phyloP scores from a whole-genome alignment of 1,139 yeast species.

The Hemisphaericaspora subhashii region DNA sequence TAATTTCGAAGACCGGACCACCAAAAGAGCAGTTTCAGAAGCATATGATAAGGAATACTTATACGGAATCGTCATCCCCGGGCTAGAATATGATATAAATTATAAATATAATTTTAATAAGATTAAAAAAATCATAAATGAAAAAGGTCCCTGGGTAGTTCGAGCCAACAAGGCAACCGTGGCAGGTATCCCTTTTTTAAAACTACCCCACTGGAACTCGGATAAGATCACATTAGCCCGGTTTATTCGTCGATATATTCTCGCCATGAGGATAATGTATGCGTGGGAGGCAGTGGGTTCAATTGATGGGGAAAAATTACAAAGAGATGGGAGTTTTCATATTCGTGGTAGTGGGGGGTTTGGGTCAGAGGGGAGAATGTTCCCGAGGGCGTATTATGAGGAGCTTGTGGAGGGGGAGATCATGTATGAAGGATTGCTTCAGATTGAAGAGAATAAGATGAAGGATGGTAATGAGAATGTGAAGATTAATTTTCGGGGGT shows the following conservation, averaged over 20 bases:
- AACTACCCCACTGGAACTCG: slow-evolving; percentile 25
- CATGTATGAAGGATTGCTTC: slow-evolving; percentile 35
- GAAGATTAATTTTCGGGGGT: slow-evolving; percentile 5
- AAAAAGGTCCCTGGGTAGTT: slow-evolving; percentile 41
- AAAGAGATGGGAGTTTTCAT: slow-evolving; percentile 28
- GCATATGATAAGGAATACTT: slow-evolving; percentile 37
- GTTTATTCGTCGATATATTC: slow-evolving; percentile 33
- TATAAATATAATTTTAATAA: slow-evolving; percentile 24
- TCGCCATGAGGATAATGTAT: slow-evolving; percentile 20
- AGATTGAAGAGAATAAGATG: slow-evolving; percentile 7
- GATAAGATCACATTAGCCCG: slow-evolving; percentile 12
- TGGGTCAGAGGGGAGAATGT: slow-evolving; percentile 28
- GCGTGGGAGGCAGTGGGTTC: slow-evolving; percentile 28
- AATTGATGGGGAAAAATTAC: slow-evolving; percentile 10
- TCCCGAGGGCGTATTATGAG: slow-evolving; percentile 30
- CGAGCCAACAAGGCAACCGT: slow-evolving; percentile 30
- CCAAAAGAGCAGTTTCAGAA: slow-evolving; percentile 5
- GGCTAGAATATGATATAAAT: slow-evolving; percentile 38
- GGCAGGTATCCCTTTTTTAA: slow-evolving; percentile 35
- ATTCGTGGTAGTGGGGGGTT: slow-evolving; percentile 35
- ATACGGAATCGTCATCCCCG: slow-evolving; percentile 36
- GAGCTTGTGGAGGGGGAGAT: slow-evolving; percentile 32
- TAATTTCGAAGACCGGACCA: slow-evolving; percentile 8
- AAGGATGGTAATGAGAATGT: slow-evolving; percentile 1
- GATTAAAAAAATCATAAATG: slow-evolving; percentile 23